Base-by-base conservation (phyloP, 1,139 yeast genomes). In the Ashbya aceris region DNA sequence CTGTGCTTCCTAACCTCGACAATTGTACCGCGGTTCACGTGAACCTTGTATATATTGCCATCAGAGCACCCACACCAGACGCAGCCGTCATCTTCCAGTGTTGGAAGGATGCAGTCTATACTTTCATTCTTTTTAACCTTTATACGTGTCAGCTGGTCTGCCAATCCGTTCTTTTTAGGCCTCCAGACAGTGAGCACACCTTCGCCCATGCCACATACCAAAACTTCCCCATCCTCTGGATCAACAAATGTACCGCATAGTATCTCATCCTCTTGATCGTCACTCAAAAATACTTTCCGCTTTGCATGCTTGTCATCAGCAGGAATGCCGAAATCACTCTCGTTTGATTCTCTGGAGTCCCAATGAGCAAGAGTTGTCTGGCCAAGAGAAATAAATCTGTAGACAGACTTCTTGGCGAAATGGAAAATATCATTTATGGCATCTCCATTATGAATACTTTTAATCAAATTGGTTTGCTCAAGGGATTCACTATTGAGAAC, bases 121-220 rank as follows among this genome's bases (percentile, higher is more conserved):
- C 93, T 81, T 30, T 85, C 91, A 33, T 76, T 79, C 46, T 74
- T 77, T 39, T 78, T 71, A 7, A 89, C 70, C 48, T 79, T 77
- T 13, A 89, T 74, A 44, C 97, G 70, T n/a, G 84, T 74, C 41
- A 86, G 70, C 61, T 87, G 96, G 61, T 89, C 97, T 49, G 69
- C 71, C 53, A 81, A 73, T 38, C 69, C 69, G 55, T 81, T 83
- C 58, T 76, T 76, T 33, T 75, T 70, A 34, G 81, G 77, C 51
- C 77, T 79, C 98, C 97, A 91, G n/a, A 83, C 69, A 0, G 97
- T 86, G 6, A 86, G 72, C n/a, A 86, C 75, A 2, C 97, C 97
- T 58, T 83, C 94, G 2, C 95, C 89, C 78, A 87, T 89, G 39
- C 87, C 89, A 54, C 89, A 79, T 0, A 83, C 83, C 14, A 80